Evolutionary conservation across 306 rosid genomes (phyloP).

Genomic region (Quercus rubra): DNA sequence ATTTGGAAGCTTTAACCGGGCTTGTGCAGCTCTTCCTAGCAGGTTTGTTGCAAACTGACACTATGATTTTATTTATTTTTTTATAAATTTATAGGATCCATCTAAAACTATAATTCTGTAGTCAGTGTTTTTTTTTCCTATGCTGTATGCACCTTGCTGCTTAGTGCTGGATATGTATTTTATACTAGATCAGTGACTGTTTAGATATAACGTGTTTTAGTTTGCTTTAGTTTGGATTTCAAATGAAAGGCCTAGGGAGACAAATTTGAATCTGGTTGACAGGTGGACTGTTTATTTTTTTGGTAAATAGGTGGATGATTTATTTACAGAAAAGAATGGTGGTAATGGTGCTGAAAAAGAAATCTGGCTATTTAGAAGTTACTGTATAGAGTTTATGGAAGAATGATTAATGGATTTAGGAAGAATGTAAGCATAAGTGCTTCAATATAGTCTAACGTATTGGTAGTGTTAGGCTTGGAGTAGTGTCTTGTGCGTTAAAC

Average conservation of each 20-base stretch:
- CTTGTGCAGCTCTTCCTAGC: slow-evolving; percentile 84
- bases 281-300: neutral
- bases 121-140: neutral
- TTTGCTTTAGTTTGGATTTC: neutral
- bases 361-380: neutral
- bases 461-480: neutral
- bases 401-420: neutral
- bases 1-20: slow-evolving; percentile 70
- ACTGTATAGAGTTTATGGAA: neutral
- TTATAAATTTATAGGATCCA: neutral
- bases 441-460: neutral
- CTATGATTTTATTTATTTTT: neutral
- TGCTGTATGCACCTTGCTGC: neutral
- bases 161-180: too few species aligned
- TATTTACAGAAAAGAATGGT: neutral
- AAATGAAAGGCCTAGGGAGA: neutral
- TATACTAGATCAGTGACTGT: neutral
- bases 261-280: neutral
- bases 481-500: neutral
- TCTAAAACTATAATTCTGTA: neutral
- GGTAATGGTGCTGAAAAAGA: neutral
- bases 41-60: slow-evolving; percentile 45
- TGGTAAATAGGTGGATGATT: neutral
- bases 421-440: neutral
- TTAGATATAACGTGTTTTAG: neutral